These are phyloP conservation scores for Terana coerulea DNA, from an alignment of 768 basidiomycete species.

Conservation along the genomic window DNA sequence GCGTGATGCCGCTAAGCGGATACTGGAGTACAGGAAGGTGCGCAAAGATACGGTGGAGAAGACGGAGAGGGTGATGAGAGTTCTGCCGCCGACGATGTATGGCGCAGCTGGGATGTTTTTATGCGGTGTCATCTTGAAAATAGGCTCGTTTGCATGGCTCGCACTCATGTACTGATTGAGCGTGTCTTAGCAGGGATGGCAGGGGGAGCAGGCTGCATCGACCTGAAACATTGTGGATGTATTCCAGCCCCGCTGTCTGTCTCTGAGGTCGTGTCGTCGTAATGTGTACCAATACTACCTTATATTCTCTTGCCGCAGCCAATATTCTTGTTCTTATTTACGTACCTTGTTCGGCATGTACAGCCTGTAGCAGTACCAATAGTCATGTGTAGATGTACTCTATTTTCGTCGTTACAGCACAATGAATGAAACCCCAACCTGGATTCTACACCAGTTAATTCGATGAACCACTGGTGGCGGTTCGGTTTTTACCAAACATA, in stretches of 20 bases:
- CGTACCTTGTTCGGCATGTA: too few relatives aligned
- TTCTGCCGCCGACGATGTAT: slow-evolving; percentile 6
- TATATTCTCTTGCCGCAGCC: too few relatives aligned
- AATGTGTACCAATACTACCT: too few relatives aligned
- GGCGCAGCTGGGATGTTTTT: slow-evolving; percentile 5
- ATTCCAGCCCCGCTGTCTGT: not conserved
- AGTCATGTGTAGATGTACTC: too few relatives aligned
- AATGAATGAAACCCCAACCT: too few relatives aligned
- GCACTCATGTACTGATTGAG: not conserved
- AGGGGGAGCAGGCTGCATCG: not conserved
- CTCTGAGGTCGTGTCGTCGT: too few relatives aligned
- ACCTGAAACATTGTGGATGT: not conserved
- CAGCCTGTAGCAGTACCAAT: too few relatives aligned
- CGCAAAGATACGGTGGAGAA: slow-evolving; percentile 2
- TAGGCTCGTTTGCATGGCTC: not conserved
- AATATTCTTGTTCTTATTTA: too few relatives aligned
- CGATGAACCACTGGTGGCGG: too few relatives aligned
- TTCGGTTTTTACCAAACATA: slow-evolving; percentile 14
- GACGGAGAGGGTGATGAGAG: not conserved
- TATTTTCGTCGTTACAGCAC: too few relatives aligned
- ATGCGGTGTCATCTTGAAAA: slow-evolving; percentile 1
- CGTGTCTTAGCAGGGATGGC: not conserved
- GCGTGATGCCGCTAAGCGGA: not conserved
- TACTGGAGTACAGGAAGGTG: not conserved
- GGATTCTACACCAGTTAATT: too few relatives aligned